A percentile compares a stretch with the other conserved stretches of the same genome.
These are phyloP conservation scores for Coniella vitis DNA, from an alignment of 2,329 filamentous ascomycete species.

Conservation along the genomic window DNA sequence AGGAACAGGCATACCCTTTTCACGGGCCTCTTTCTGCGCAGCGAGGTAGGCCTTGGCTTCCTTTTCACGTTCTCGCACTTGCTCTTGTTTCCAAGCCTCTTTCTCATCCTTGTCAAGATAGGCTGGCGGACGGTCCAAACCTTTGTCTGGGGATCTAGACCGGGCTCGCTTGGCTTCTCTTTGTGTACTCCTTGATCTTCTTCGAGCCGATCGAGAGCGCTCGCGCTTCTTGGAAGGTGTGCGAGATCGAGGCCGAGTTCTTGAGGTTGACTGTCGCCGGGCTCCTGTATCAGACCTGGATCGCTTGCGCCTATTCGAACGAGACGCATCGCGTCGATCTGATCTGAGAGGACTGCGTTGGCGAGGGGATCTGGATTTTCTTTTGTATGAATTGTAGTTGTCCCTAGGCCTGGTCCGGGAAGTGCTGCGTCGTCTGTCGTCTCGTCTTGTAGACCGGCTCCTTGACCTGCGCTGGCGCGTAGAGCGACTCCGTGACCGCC, in stretches of 20 bases:
- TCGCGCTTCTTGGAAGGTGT: constrained; percentile 13
- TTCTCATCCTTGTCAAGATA: constrained; percentile 40
- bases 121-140: constrained; percentile 22
- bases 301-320: constrained; percentile 9
- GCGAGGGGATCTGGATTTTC: constrained; percentile 14
- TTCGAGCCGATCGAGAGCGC: constrained; percentile 10
- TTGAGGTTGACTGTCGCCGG: constrained; percentile 10
- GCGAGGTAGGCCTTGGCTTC: constrained; percentile 60
- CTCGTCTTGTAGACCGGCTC: constrained; percentile 21
- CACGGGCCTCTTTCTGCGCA: constrained; percentile 53
- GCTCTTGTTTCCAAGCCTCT: constrained; percentile 53
- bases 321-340: constrained; percentile 12
- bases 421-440: constrained; percentile 22
- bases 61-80: constrained; percentile 55
- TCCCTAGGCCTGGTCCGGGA: constrained; percentile 18
- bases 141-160: constrained; percentile 29
- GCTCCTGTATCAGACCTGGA: constrained; percentile 8
- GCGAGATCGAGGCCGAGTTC: constrained; percentile 6
- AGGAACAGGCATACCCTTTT: constrained; percentile 51
- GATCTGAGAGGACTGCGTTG: constrained; percentile 10
- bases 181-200: constrained; percentile 22
- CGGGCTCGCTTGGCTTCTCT: constrained; percentile 38
- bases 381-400: constrained; percentile 19
- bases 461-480: constrained; percentile 22
- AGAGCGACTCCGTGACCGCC: constrained; percentile 22